Base-by-base conservation (phyloP, 176 grass and related monocot genomes). In the Oryza coarctata region DNA sequence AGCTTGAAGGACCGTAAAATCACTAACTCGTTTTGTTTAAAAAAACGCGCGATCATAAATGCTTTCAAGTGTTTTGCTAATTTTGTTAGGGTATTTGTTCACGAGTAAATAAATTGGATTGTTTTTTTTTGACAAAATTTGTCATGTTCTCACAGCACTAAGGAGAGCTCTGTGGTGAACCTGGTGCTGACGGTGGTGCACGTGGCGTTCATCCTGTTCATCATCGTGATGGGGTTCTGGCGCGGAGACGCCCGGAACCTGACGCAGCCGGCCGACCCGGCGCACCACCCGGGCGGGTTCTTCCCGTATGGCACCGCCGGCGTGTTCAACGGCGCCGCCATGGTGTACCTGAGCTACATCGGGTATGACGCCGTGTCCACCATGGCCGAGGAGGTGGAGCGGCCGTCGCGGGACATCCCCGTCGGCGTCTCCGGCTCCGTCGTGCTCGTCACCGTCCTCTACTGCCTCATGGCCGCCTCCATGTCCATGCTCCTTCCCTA, bases 281-380 rank as follows among this genome's bases (percentile, higher is more conserved):
- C 80, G 10, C 55, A 20, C 55, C 61, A 61, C 77, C 82, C 91
- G 0, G 89, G 89, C 26, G 97, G 97, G 14, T 90, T 99, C 76
- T 88, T 99, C 73, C 97, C 97, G 4, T 84, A 96, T 65, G 90
- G 93, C 27, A 79, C 80, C 67, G 73, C 29, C 12, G 97, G 97
- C 12, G 87, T 96, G 31, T 99, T 99, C 85, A 95, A 90, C 32
- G 97, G 97, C 17, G 97, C 97, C 0, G 97, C 91, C 71, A 92
- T 87, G 93, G 97, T 99, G 30, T 99, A 99, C 82, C 71, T 99
- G 15, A 99, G 97, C 82, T 99, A 99, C 85, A 99, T 99, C 66
- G 97, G 97, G 39, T 99, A 99, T 86, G 97, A 99, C 81, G 93
- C 97, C 57, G 97, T 99, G 22, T 99, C 97, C 68, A 99, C 97